A percentile compares a stretch with the other conserved stretches of the same genome.
Evolutionary conservation across 306 rosid genomes (phyloP).

Genomic region (Lablab purpureus): DNA sequence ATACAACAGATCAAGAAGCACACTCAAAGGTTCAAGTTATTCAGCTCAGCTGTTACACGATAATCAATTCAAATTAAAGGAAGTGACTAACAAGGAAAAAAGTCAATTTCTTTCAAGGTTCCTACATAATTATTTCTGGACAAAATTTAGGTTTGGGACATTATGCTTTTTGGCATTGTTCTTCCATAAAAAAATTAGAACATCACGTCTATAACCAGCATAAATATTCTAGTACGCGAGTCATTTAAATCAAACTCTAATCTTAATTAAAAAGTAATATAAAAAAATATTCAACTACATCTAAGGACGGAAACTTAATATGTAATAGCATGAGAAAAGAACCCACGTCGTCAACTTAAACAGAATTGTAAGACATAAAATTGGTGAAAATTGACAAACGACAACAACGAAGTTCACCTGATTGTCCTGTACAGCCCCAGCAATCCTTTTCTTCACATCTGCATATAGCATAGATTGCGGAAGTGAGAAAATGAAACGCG

Average conservation of each 20-base stretch:
- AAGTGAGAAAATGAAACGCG: background rate
- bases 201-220: background rate
- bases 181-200: background rate
- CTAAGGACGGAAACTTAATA: background rate
- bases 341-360: background rate
- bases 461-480: background rate
- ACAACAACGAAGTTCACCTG: slow-evolving; percentile 56
- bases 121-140: background rate
- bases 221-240: background rate
- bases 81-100: slow-evolving; percentile 1
- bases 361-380: background rate
- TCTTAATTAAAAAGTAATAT: background rate
- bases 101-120: background rate
- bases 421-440: slow-evolving; percentile 70
- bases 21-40: background rate
- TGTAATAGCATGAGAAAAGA: background rate
- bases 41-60: background rate
- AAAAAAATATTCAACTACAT: background rate
- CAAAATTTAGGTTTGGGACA: background rate
- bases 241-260: background rate
- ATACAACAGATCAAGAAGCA: background rate
- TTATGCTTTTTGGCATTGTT: background rate
- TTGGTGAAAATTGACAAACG: background rate
- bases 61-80: background rate
- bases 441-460: slow-evolving; percentile 82